Evolutionary conservation across 768 basidiomycete species (phyloP), one percentile per base, ranked within the genome.

Genomic region (Paxillus ammoniavirescens): DNA sequence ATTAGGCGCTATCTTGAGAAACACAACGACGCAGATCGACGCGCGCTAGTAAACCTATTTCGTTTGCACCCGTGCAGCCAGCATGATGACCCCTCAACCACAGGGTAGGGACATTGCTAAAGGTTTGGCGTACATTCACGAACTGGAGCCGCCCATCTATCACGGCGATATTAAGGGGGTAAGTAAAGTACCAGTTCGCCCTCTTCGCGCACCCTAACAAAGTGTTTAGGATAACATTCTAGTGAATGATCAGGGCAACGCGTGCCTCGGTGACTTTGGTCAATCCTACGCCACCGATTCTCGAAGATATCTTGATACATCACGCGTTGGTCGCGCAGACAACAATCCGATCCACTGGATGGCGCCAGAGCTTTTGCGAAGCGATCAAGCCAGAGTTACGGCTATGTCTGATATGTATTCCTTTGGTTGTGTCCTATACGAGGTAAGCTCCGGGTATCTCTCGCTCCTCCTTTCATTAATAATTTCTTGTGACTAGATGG

Each of bases 141-240:
- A 6, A 7, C 56, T 59, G 14, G 50, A 65, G 4, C 67, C 67
- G 0, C 62, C 67, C 30, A 62, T 77, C 26, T 55, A 74, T 13
- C 76, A 77, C 23, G 73, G 76, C 7, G 76, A 77, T 57, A 30
- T 77, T 26, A 77, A 77, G 56, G 69, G 68, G 30, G 75, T 55
- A 46, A 60, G 67, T 37, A 18, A 49, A 18, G 17, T 45, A 15
- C 15, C 3, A 56, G n/a, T 15, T 3, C 8, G 42, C 48, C 35
- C n/a, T 42, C 12, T 7, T 46, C 14, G 15, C 41, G 30, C 13
- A 42, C 21, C 44, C 50, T 53, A 46, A 63, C 5, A 18, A 17
- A 36, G 13, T 37, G 12, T 52, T 18, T 47, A 67, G 69, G 59
- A 61, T 15, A 69, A 69, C 33, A 54, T 63, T 21, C 47, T 69